These are phyloP conservation scores for Nicotiana tomentosiformis DNA, from an alignment of 257 asterid genomes.

Conservation along the genomic window DNA sequence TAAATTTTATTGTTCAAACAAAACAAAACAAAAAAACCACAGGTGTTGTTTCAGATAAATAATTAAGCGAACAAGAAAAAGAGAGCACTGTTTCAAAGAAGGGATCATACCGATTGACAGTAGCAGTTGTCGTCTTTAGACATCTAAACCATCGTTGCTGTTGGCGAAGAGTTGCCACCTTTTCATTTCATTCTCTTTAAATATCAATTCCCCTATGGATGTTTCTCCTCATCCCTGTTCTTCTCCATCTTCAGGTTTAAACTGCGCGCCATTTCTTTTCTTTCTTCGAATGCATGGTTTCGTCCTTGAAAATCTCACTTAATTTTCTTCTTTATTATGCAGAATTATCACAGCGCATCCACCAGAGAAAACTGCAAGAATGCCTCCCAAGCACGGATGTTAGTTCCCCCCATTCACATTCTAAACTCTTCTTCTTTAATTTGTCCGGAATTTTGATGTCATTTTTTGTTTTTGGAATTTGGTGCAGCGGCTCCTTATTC, in stretches of 20 bases:
- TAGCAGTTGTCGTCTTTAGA: too few species aligned
- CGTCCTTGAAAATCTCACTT: not conserved
- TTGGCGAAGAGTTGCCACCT: slow-evolving; percentile 24
- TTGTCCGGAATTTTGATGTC: too few species aligned
- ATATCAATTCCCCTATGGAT: not conserved
- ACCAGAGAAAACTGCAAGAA: not conserved
- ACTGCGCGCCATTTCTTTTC: too few species aligned
- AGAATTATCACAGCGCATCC: not conserved
- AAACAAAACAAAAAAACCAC: too few species aligned
- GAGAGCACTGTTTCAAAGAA: too few species aligned
- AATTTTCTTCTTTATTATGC: not conserved
- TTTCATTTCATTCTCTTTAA: slow-evolving; percentile 37
- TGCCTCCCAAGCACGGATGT: slow-evolving; percentile 5
- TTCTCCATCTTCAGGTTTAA: not conserved
- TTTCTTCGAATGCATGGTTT: not conserved
- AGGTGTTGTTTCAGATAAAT: too few species aligned
- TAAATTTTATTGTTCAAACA: too few species aligned
- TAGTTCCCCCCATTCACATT: not conserved
- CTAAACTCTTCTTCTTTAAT: not conserved
- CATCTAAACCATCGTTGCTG: not conserved
- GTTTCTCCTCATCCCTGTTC: not conserved
- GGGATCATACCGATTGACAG: too few species aligned
- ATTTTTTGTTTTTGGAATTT: not conserved
- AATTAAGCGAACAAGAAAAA: too few species aligned
- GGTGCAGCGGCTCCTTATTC: slow-evolving; percentile 1